Evolutionary conservation across 2,329 filamentous ascomycete genomes (phyloP), one percentile per base, ranked within the genome.

Genomic region (Diaporthe sp.): DNA sequence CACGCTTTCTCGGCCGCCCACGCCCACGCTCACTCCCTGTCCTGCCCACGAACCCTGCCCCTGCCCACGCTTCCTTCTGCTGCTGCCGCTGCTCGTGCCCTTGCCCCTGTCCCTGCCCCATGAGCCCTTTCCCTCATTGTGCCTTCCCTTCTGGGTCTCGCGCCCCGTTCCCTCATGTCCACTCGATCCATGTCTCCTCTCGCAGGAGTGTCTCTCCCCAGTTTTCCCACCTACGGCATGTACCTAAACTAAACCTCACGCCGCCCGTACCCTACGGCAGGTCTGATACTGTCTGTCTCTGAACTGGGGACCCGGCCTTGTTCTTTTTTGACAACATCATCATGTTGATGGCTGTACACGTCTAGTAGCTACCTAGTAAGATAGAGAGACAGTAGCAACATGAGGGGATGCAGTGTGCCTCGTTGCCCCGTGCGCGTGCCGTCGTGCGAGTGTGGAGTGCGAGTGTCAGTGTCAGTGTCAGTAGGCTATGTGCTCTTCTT

Each of bases 141-240:
- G 65, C 65, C 65, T 68, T 68, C 65, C 46, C 65, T 68, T 68
- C 65, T 68, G 65, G 65, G 65, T 68, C 65, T 68, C 65, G 65
- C 65, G 46, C 65, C 62, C 65, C 46, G 46, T 68, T 68, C 62
- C 44, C 46, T 68, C 62, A 53, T 67, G 44, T 68, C 62, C 44
- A 51, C 62, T 68, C 62, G 62, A 53, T 68, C 62, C 62, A 68
- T 68, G 62, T 53, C 62, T 51, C 10, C 62, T 53, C 62, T 68
- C 62, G 31, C 62, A 51, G n/a, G 22, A 53, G 31, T 46, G 65
- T 67, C 44, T 67, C 44, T 51, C 62, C 44, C 25, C 62, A 17
- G 62, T 67, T 65, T 46, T 65, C 61, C 61, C 61, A 44, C 61
- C 61, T 34, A 34, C 61, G 15, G 61, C 42, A 65, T 31, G 61